phyloP scores from a whole-genome alignment of 805 yeast genomes.

The Ogataea corticis region DNA sequence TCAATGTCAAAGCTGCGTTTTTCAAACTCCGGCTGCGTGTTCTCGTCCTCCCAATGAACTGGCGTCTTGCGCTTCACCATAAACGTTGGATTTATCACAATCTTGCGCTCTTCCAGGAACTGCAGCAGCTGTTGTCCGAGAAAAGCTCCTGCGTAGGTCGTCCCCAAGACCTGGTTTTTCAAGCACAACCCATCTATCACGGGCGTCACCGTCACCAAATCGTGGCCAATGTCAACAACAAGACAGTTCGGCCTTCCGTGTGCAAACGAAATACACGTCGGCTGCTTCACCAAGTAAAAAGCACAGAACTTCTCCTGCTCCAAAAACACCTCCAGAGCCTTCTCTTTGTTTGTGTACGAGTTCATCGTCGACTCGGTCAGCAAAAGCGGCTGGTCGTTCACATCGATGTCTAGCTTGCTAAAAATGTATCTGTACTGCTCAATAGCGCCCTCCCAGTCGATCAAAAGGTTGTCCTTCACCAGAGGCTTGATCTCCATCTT shows the following conservation, averaged over 20 bases:
- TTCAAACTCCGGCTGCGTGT: slow-evolving; percentile 28
- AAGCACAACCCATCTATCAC: slow-evolving; percentile 80
- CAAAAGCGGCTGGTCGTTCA: slow-evolving; percentile 70
- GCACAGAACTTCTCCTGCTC: slow-evolving; percentile 78
- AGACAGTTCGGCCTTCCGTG: slow-evolving; percentile 85
- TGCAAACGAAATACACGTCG: slow-evolving; percentile 88
- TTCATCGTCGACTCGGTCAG: slow-evolving; percentile 91
- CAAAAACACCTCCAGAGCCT: slow-evolving; percentile 68
- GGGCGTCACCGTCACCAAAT: slow-evolving; percentile 72
- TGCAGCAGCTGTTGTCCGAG: slow-evolving; percentile 54
- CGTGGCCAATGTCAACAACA: slow-evolving; percentile 86
- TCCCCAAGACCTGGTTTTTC: slow-evolving; percentile 66
- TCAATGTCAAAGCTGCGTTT: slow-evolving; percentile 34
- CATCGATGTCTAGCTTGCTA: slow-evolving; percentile 50
- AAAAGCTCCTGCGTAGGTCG: slow-evolving; percentile 72
- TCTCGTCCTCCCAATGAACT: slow-evolving; percentile 30
- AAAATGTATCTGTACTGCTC: slow-evolving; percentile 72
- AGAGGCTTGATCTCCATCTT: slow-evolving; percentile 56
- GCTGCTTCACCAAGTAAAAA: slow-evolving; percentile 73
- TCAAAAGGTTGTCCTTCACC: slow-evolving; percentile 58
- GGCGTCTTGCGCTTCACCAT: slow-evolving; percentile 48
- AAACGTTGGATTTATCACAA: slow-evolving; percentile 47
- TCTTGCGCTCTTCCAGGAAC: slow-evolving; percentile 35
- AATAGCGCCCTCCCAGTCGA: slow-evolving; percentile 84
- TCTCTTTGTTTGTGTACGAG: slow-evolving; percentile 60